Evolutionary conservation across 257 asterid genomes (phyloP).

Genomic region (Scutellaria minor): DNA sequence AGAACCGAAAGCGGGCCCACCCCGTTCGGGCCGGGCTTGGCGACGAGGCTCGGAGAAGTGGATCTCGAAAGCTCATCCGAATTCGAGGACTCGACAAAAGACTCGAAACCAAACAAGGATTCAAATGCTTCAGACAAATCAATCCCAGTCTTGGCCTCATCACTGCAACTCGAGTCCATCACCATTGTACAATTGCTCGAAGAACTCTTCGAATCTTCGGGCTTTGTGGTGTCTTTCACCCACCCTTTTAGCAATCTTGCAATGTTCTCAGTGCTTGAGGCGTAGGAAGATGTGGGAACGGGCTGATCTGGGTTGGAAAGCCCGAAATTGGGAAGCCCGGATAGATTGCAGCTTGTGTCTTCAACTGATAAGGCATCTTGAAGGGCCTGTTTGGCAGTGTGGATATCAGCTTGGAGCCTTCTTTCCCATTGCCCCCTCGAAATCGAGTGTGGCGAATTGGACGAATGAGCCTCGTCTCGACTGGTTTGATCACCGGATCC

Average conservation of each 20-base stretch:
- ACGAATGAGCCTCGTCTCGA: constrained; percentile 6
- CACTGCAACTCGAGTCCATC: constrained; percentile 15
- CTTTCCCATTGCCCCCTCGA: constrained; percentile 82
- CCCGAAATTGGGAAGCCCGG: not conserved
- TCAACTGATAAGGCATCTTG: constrained; percentile 61
- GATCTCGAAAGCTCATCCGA: constrained; percentile 56
- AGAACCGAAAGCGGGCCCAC: constrained; percentile 37
- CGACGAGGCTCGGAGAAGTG: constrained; percentile 44
- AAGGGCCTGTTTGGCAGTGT: constrained; percentile 79
- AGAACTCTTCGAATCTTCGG: constrained; percentile 24
- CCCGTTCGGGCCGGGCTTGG: constrained; percentile 38
- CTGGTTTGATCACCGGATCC: not conserved
- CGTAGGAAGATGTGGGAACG: constrained; percentile 39
- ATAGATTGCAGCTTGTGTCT: not conserved
- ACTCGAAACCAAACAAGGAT: constrained; percentile 58
- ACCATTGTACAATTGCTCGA: not conserved
- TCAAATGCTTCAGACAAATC: constrained; percentile 55
- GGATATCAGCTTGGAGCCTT: constrained; percentile 64
- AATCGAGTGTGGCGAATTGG: constrained; percentile 34
- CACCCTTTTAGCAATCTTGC: constrained; percentile 66
- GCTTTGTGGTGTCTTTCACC: constrained; percentile 42
- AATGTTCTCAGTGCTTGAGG: constrained; percentile 72
- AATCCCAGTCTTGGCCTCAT: constrained; percentile 33
- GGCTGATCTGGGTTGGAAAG: not conserved
- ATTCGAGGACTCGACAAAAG: constrained; percentile 45